A percentile compares a stretch with the other conserved stretches of the same genome.
phyloP scores from a whole-genome alignment of 2,329 filamentous ascomycete species.

The Penicillium sp. region DNA sequence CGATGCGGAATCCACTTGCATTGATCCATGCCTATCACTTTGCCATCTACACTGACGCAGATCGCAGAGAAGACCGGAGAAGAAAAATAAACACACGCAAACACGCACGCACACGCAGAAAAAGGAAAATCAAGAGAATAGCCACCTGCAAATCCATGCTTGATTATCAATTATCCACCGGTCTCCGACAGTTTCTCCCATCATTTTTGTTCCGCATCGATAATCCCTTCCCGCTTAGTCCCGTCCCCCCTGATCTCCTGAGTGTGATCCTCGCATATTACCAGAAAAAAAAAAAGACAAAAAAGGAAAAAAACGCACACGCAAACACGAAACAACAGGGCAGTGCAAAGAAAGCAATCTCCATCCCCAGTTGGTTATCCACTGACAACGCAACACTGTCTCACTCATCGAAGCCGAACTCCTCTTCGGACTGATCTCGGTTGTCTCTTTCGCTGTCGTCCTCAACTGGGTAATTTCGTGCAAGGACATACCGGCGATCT shows the following conservation, averaged over 20 bases:
- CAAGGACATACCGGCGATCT: neutral
- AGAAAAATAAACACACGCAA: neutral
- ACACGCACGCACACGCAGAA: too few species aligned
- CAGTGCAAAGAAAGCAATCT: neutral
- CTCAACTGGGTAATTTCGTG: neutral
- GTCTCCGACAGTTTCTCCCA: neutral
- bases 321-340: neutral
- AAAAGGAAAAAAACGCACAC: neutral
- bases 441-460: neutral
- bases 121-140: neutral
- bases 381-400: neutral
- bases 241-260: neutral
- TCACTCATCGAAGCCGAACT: neutral
- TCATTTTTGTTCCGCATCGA: neutral
- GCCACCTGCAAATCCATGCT: neutral
- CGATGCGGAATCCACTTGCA: neutral
- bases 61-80: too few species aligned
- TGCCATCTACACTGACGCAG: too few species aligned
- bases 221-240: neutral
- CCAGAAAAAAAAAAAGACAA: neutral
- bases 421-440: neutral
- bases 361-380: neutral
- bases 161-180: neutral
- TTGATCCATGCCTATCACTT: neutral
- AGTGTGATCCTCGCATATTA: neutral